Base-by-base conservation (phyloP, 2,329 filamentous ascomycete species). In the Colletotrichum eremochloae region DNA sequence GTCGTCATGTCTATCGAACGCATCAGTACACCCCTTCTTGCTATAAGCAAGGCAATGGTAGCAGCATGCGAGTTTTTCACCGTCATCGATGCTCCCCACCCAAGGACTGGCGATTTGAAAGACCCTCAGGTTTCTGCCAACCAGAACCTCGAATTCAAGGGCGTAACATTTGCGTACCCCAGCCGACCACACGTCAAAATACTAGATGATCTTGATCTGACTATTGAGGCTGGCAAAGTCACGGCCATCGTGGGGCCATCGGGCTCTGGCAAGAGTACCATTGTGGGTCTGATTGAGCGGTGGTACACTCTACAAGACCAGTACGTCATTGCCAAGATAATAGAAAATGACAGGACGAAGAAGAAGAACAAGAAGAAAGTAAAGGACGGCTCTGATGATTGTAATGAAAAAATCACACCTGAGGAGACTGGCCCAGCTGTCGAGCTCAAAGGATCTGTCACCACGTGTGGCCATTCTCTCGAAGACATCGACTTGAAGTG, bases 231-330 rank as follows among this genome's bases (percentile, higher is more conserved):
- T 9, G 91, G 91, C 29, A 92, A 93, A 76, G 87, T 91, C 2
- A 94, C 92, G 0, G 93, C 93, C 2, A 91, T 95, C 24, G 92
- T 95, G 29, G 93, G 93, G 0, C 88, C 91, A 0, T 93, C 91
- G 2, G 93, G 93, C 0, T 91, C 88, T 5, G 93, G 93, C 0
- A 95, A 95, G 79, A 93, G 90, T 63, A 95, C 93, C 0, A 89
- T 94, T 36, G 89, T 94, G 0, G 91, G 90, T 0, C 81, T 95
- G 2, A 83, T 94, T 3, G 90, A 94, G 77, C 84, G 92, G 42
- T 94, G 92, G 91, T 94, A 94, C 77, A 88, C 89, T 2, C 83
- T 92, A 0, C 82, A 86, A 46, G 83, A 87, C 7, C 86, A 90
- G 71, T 81, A 86, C 67, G 76, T 84, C n/a, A 85, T 90, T 38